Conservation (phyloP, 2,329 filamentous ascomycete species). For the Aspergillus fumigatiaffinis region DNA sequence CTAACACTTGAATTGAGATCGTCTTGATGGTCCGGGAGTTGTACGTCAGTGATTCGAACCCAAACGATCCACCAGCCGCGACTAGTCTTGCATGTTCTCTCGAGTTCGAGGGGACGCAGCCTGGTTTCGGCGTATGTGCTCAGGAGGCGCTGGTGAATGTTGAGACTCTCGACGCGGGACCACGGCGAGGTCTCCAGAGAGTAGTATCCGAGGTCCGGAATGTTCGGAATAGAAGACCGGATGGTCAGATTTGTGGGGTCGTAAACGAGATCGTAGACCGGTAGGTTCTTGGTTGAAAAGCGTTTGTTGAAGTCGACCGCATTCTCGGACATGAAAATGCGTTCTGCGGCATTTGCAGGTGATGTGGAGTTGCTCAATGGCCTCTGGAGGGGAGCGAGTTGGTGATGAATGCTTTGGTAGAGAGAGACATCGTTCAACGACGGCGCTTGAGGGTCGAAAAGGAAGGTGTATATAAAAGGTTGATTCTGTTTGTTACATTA, state of each 20-base stretch:
- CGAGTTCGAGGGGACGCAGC: conserved; percentile 46
- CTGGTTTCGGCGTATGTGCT: conserved; percentile 53
- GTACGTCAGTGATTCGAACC: conserved; percentile 48
- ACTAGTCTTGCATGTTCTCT: conserved; percentile 59
- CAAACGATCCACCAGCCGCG: conserved; percentile 67
- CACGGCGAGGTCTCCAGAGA: conserved; percentile 29
- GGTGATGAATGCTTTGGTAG: conserved; percentile 47
- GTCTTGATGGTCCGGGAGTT: conserved; percentile 7
- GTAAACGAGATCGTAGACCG: conserved; percentile 59
- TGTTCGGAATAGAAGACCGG: conserved; percentile 61
- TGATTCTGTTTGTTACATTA: conserved; percentile 31
- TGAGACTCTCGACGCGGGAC: conserved; percentile 57
- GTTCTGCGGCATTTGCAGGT: conserved; percentile 36
- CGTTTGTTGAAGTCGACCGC: conserved; percentile 30
- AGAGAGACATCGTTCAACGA: conserved; percentile 40
- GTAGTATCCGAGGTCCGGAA: conserved; percentile 51
- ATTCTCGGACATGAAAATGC: conserved; percentile 32
- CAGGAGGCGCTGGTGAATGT: conserved; percentile 58
- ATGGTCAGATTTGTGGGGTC: conserved; percentile 57
- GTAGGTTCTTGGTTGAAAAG: conserved; percentile 29
- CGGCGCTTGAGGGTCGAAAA: conserved; percentile 43
- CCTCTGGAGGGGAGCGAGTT: conserved; percentile 46
- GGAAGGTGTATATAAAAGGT: conserved; percentile 51
- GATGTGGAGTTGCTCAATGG: conserved; percentile 46
- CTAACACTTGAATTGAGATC: conserved; percentile 8